phyloP scores from a whole-genome alignment of 345 rosid species.

The Rhizophora apiculata region DNA sequence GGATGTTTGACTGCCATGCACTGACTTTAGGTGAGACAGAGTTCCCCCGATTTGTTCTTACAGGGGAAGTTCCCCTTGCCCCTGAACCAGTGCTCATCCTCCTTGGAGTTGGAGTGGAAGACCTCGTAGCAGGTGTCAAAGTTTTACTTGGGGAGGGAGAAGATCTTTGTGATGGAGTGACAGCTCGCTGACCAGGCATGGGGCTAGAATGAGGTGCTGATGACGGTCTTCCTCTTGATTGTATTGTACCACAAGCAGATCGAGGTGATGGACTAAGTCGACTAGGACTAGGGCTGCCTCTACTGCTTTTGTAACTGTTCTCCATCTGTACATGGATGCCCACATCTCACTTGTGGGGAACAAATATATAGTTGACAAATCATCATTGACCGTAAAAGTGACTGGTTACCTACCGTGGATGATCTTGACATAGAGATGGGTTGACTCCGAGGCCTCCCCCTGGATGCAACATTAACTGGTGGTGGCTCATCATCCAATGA shows the following conservation, averaged over 20 bases:
- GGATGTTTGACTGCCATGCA: slow-evolving; percentile 88
- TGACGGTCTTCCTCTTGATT: slow-evolving; percentile 79
- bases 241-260: slow-evolving; percentile 55
- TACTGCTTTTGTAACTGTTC: slow-evolving; percentile 81
- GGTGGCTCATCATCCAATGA: slow-evolving; percentile 83
- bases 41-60: slow-evolving; percentile 65
- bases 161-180: slow-evolving; percentile 65
- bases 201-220: slow-evolving; percentile 78
- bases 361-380: too few relatives aligned
- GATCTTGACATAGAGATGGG: slow-evolving; percentile 88
- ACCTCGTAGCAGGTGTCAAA: slow-evolving; percentile 58
- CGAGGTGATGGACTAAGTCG: slow-evolving; percentile 90
- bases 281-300: slow-evolving; percentile 96
- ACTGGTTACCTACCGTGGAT: slow-evolving; percentile 63
- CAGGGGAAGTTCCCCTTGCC: slow-evolving; percentile 76
- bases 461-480: slow-evolving; percentile 46
- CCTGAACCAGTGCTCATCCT: slow-evolving; percentile 72
- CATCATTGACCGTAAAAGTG: slow-evolving; percentile 4
- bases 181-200: slow-evolving; percentile 42
- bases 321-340: slow-evolving; percentile 62
- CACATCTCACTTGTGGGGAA: slow-evolving; percentile 3
- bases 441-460: slow-evolving; percentile 91
- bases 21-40: slow-evolving; percentile 88
- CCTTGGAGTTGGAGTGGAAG: slow-evolving; percentile 72
- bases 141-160: slow-evolving; percentile 76